Evolutionary conservation across 768 basidiomycete species (phyloP).

Genomic region (Tulasnella sp.): DNA sequence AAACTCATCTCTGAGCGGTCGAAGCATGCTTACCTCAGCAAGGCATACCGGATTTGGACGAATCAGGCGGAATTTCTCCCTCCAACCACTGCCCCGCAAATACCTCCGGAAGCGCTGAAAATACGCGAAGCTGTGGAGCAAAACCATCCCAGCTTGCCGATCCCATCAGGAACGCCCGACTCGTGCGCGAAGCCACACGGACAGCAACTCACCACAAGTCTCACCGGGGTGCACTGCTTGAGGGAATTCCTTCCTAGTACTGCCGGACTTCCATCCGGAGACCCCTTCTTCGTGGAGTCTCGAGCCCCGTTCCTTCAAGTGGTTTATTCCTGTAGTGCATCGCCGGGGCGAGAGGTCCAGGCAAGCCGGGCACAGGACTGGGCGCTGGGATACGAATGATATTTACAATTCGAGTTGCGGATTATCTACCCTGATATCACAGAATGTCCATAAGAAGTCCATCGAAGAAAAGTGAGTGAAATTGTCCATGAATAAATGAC

Average conservation of each 20-base stretch:
- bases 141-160: neutral
- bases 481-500: neutral
- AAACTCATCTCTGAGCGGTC: no score
- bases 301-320: neutral
- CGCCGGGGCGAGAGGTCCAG: neutral
- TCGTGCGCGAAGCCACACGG: neutral
- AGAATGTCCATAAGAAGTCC: neutral
- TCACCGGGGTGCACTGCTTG: neutral
- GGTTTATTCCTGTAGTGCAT: neutral
- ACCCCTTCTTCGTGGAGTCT: neutral
- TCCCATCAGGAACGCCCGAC: neutral
- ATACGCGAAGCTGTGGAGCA: conserved; percentile 2
- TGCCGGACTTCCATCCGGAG: neutral
- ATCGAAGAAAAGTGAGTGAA: neutral
- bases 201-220: neutral
- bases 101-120: neutral
- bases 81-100: neutral
- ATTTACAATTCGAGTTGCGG: no score
- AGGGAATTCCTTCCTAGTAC: neutral
- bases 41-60: no score
- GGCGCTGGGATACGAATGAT: no score
- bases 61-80: neutral
- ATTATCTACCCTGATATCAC: neutral
- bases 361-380: neutral
- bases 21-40: no score